phyloP scores from a whole-genome alignment of 257 asterid genomes.

The Gentiana macrophylla region DNA sequence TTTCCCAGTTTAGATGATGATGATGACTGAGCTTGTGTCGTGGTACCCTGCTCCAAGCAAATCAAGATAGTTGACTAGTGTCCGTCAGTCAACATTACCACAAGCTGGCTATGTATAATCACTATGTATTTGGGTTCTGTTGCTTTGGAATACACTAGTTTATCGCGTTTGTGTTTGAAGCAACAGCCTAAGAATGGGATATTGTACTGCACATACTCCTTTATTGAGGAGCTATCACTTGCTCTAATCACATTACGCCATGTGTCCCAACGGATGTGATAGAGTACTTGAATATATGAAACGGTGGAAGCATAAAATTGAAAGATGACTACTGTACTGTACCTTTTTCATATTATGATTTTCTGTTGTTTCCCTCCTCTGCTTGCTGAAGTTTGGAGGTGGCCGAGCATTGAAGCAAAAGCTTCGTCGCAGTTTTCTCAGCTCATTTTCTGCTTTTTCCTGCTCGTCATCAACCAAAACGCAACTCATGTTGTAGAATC shows the following conservation, averaged over 20 bases:
- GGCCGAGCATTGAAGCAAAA: slow-evolving; percentile 84
- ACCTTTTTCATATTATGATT: slow-evolving; percentile 30
- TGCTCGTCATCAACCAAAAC: slow-evolving; percentile 17
- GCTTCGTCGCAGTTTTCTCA: slow-evolving; percentile 52
- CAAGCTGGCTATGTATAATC: too few species aligned
- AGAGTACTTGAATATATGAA: neutral
- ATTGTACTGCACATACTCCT: too few species aligned
- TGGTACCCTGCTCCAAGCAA: slow-evolving; percentile 30
- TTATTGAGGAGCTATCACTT: neutral
- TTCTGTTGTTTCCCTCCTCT: slow-evolving; percentile 32
- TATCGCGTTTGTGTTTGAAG: too few species aligned
- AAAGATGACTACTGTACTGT: neutral
- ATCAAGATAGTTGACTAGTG: neutral
- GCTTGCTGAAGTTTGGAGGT: slow-evolving; percentile 62
- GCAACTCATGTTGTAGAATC: slow-evolving; percentile 3
- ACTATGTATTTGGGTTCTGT: too few species aligned
- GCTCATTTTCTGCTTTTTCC: slow-evolving; percentile 73
- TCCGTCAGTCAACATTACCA: too few species aligned
- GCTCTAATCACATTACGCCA: neutral
- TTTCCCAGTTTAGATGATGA: slow-evolving; percentile 24
- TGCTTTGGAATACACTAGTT: too few species aligned
- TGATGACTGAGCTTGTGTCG: slow-evolving; percentile 25
- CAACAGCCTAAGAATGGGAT: too few species aligned
- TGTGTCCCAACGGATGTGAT: neutral
- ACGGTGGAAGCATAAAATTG: neutral